A percentile compares a stretch with the other conserved stretches of the same genome.
These are phyloP conservation scores for Suillus decipiens DNA, from an alignment of 768 basidiomycete species.

Conservation along the genomic window DNA sequence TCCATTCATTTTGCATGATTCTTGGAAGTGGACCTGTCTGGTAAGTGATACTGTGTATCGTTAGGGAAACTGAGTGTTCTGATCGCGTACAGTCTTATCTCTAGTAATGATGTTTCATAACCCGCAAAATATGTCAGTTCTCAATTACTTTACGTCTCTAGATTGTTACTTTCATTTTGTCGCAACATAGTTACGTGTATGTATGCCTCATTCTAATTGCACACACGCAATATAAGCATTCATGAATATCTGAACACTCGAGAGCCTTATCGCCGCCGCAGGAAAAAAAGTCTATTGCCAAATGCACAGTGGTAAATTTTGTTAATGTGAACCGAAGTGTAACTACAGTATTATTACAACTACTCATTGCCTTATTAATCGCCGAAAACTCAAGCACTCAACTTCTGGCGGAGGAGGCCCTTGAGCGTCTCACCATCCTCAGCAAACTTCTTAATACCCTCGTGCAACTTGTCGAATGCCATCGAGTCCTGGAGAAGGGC, in stretches of 20 bases:
- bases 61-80: not conserved
- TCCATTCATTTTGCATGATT: constrained; percentile 3
- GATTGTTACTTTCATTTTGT: not conserved
- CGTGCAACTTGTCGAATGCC: constrained; percentile 99
- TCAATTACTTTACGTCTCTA: constrained; percentile 3
- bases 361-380: not conserved
- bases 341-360: constrained; percentile 1
- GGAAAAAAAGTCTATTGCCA: constrained; percentile 3
- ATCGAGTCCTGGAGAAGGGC: constrained; percentile 87
- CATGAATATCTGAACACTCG: not conserved
- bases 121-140: not conserved
- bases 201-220: constrained; percentile 6
- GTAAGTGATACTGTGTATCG: not conserved
- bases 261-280: not conserved
- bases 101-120: constrained; percentile 3
- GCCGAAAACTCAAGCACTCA: constrained; percentile 30
- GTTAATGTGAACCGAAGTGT: not conserved
- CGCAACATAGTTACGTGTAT: constrained; percentile 4
- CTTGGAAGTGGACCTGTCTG: constrained; percentile 1
- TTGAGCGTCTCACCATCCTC: constrained; percentile 94
- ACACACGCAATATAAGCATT: not conserved
- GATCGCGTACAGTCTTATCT: constrained; percentile 1
- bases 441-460: constrained; percentile 98
- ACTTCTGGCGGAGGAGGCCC: constrained; percentile 69
- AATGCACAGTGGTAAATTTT: not conserved